A percentile compares a stretch with the other conserved stretches of the same genome.
Conservation (phyloP, 1,284 basidiomycete species). For the Cutaneotrichosporon sp. region DNA sequence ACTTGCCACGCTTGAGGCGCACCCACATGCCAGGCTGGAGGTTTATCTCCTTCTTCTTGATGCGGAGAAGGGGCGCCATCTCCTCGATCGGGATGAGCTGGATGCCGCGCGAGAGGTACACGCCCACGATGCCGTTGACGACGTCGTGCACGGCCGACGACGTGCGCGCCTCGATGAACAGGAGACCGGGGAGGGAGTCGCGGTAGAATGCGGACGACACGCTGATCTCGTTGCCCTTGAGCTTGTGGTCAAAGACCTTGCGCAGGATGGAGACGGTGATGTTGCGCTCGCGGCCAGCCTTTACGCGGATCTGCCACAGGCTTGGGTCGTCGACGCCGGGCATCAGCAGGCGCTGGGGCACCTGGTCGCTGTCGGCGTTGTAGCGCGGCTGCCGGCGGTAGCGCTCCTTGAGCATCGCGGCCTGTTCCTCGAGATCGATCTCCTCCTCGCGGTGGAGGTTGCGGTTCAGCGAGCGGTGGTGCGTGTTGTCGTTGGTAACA, state of each 20-base stretch:
- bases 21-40: conserved; percentile 92
- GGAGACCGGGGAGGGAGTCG: conserved; percentile 90
- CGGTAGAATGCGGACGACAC: conserved; percentile 94
- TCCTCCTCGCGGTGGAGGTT: conserved; percentile 75
- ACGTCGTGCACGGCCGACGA: conserved; percentile 84
- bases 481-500: conserved; percentile 63
- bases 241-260: conserved; percentile 64
- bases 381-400: conserved; percentile 73
- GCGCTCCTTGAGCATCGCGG: conserved; percentile 77
- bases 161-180: conserved; percentile 92
- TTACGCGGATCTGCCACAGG: conserved; percentile 93
- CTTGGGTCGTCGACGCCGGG: conserved; percentile 94
- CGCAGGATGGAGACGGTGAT: conserved; percentile 93
- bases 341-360: conserved; percentile 95
- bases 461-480: conserved; percentile 75
- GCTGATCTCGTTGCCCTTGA: conserved; percentile 66
- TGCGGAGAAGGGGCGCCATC: conserved; percentile 94
- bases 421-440: conserved; percentile 82
- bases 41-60: conserved; percentile 89
- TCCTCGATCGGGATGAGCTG: conserved; percentile 94
- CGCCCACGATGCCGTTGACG: conserved; percentile 85
- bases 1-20: conserved; percentile 89
- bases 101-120: conserved; percentile 75
- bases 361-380: conserved; percentile 87
- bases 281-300: conserved; percentile 87